phyloP scores from a whole-genome alignment of 2,329 filamentous ascomycete genomes.

The Xylariaceae sp. region DNA sequence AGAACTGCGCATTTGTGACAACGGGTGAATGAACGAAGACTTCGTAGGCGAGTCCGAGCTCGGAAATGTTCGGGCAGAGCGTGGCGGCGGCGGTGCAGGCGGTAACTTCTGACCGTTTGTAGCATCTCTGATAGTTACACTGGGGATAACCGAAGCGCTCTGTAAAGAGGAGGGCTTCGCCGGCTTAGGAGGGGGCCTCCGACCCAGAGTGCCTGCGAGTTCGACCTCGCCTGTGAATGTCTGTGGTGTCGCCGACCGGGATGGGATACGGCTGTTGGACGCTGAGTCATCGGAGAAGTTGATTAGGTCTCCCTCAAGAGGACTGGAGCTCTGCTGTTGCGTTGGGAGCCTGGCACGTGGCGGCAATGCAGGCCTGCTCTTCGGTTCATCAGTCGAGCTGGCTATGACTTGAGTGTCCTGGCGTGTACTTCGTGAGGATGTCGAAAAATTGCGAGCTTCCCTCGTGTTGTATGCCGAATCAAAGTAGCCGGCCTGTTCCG shows the following conservation, averaged over 20 bases:
- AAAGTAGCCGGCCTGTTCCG: constrained; percentile 69
- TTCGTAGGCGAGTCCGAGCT: constrained; percentile 15
- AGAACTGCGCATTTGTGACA: constrained; percentile 38
- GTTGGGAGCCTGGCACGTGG: constrained; percentile 26
- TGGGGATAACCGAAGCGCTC: constrained; percentile 31
- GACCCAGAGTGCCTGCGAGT: constrained; percentile 25
- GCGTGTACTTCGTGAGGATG: constrained; percentile 3
- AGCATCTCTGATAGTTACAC: constrained; percentile 11
- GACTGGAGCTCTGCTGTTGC: constrained; percentile 28
- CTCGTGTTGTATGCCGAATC: constrained; percentile 47
- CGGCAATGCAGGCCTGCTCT: constrained; percentile 30
- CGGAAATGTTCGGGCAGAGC: constrained; percentile 31
- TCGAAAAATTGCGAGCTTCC: constrained; percentile 17
- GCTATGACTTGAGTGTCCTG: constrained; percentile 13
- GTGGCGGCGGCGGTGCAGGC: constrained; percentile 35
- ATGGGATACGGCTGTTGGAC: constrained; percentile 32
- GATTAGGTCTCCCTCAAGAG: constrained; percentile 53
- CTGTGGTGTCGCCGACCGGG: constrained; percentile 17
- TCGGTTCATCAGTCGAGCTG: constrained; percentile 18
- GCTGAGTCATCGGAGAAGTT: constrained; percentile 53
- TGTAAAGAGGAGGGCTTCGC: constrained; percentile 53
- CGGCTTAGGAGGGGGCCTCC: constrained; percentile 44
- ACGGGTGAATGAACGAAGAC: constrained; percentile 30
- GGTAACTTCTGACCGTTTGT: constrained; percentile 11
- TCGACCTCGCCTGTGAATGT: constrained; percentile 21